Base-by-base conservation (phyloP, 345 rosid species). In the Pugionium cornutum region DNA sequence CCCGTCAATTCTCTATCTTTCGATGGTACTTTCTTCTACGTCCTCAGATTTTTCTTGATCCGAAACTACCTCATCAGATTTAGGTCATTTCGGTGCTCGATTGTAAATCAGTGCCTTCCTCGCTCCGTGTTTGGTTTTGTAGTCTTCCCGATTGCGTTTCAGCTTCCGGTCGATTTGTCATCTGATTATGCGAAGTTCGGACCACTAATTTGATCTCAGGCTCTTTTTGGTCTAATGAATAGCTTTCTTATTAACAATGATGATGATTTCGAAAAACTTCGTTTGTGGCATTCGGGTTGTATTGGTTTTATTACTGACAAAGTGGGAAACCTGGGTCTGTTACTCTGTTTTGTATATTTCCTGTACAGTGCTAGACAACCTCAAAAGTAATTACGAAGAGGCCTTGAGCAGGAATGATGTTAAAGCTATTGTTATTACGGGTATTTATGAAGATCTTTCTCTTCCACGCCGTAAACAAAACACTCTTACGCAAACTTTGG, bases 381-480 rank as follows among this genome's bases (percentile, higher is more conserved):
- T 95, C 81, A 91, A 80, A 71, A 86, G 87, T n/a, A 84, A 74
- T 74, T 89, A 73, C 60, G 92, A 84, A 10, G 78, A 87, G 70
- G 97, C 97, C 68, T 72, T 89, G 49, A 79, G 68, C 51, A 85
- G 96, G 81, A 78, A 84, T 68, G 96, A 95, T 82, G 97, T 95
- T 52, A 91, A 87, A 79, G 99, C 99, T 34, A 87, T 95, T 75
- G 97, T 95, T 53, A 62, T 94, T 50, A 83, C 96, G 3, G 99
- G 97, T 86, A 59, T 47, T 74, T 62, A 26, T 54, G 34, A 8
- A 44, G 52, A 41, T 58, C 66, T 48, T 28, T 27, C 29, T 71
- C 35, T 73, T 35, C 27, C 18, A 31, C 4, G 39, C 45, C 5
- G 1, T 11, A 33, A 33, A 7, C 8, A 1, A 1, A 9, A 54